A percentile compares a stretch with the other conserved stretches of the same genome.
Conservation (phyloP, 2,329 filamentous ascomycete genomes). For the Escovopsis sp. region DNA sequence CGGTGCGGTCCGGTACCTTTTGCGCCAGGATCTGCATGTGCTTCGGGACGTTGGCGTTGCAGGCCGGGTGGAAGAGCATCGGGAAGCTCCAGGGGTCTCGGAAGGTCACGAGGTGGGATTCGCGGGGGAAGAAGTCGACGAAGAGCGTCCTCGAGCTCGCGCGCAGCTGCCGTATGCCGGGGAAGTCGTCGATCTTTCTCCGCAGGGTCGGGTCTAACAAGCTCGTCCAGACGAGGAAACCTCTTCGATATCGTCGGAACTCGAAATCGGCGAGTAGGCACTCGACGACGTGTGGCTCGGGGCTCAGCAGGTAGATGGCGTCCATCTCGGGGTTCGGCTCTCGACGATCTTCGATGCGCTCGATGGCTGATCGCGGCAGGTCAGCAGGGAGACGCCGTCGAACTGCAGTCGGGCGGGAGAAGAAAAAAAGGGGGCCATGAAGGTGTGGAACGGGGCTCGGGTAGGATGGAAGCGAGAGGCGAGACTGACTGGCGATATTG, state of each 20-base stretch:
- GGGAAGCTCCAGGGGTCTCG: constrained; percentile 94
- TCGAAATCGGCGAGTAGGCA: constrained; percentile 90
- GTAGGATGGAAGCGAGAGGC: neutral
- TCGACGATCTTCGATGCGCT: constrained; percentile 78
- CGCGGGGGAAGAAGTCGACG: constrained; percentile 77
- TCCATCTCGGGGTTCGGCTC: constrained; percentile 80
- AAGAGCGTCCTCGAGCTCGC: constrained; percentile 70
- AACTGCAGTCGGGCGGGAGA: constrained; percentile 2
- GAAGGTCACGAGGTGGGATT: constrained; percentile 84
- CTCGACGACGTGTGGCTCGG: constrained; percentile 77
- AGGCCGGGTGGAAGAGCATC: constrained; percentile 76
- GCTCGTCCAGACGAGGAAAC: constrained; percentile 73
- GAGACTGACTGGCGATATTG: constrained; percentile 74
- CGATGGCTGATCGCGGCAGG: constrained; percentile 55
- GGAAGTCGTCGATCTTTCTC: constrained; percentile 58
- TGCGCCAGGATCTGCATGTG: constrained; percentile 79
- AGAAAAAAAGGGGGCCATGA: too few relatives aligned
- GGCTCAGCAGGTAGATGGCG: constrained; percentile 81
- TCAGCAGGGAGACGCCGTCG: neutral
- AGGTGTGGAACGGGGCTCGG: constrained; percentile 4
- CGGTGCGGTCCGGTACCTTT: constrained; percentile 42
- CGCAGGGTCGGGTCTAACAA: constrained; percentile 56
- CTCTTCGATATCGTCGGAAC: constrained; percentile 61
- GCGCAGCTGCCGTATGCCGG: constrained; percentile 55
- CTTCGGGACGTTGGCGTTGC: constrained; percentile 65